phyloP scores from a whole-genome alignment of 177 flowering plant species.

The Telopea speciosissima region DNA sequence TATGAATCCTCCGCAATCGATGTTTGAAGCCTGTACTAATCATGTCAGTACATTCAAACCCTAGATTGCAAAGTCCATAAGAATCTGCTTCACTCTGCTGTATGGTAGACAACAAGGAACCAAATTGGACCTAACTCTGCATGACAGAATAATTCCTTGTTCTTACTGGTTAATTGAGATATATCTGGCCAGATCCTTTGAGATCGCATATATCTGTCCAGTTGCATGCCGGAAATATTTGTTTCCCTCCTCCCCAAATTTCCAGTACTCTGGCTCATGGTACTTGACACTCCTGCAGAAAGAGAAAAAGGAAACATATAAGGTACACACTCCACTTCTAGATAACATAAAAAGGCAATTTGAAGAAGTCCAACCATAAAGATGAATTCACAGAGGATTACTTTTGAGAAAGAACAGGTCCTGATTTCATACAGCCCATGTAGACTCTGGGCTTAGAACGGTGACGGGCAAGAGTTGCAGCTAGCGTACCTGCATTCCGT shows the following conservation, averaged over 20 bases:
- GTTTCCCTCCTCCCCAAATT: conserved; percentile 89
- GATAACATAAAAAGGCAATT: neutral
- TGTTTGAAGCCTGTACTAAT: neutral
- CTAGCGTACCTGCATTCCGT: conserved; percentile 58
- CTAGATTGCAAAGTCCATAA: neutral
- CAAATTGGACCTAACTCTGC: neutral
- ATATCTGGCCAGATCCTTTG: conserved; percentile 78
- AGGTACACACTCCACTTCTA: neutral
- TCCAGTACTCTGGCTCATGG: conserved; percentile 89
- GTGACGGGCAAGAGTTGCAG: conserved; percentile 76
- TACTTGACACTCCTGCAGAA: conserved; percentile 65
- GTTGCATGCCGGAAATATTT: conserved; percentile 89
- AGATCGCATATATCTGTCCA: conserved; percentile 86
- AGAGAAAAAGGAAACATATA: neutral
- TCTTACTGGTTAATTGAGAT: conserved; percentile 81
- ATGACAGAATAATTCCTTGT: neutral
- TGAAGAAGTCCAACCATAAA: neutral
- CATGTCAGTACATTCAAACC: neutral
- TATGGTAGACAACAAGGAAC: neutral
- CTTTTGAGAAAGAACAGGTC: conserved; percentile 93
- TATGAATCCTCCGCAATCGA: neutral
- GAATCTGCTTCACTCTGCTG: neutral
- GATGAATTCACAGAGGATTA: conserved; percentile 25
- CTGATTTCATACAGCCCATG: conserved; percentile 98
- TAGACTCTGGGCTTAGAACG: conserved; percentile 87